phyloP scores from a whole-genome alignment of 2,329 filamentous ascomycete species.

The Botrytis cinerea region DNA sequence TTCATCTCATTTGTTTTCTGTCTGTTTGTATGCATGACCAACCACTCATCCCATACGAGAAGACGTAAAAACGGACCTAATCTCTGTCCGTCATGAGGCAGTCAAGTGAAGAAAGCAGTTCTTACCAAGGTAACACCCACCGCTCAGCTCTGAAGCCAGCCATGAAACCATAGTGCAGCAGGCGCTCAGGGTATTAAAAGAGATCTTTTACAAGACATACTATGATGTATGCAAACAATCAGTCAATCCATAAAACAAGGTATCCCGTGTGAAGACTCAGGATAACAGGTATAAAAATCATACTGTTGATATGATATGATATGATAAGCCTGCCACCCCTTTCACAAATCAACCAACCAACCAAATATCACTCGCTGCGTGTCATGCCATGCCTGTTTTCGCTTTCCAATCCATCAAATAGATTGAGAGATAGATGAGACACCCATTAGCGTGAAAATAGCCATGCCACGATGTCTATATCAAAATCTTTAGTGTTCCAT shows the following conservation, averaged over 20 bases:
- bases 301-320: conserved; percentile 1
- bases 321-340: neutral
- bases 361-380: conserved; percentile 15
- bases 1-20: conserved; percentile 10
- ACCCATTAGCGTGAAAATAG: neutral
- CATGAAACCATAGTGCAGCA: neutral
- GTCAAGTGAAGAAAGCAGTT: neutral
- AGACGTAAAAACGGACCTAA: neutral
- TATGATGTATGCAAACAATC: conserved; percentile 13
- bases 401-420: conserved; percentile 17
- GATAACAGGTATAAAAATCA: conserved; percentile 13
- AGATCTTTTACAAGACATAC: conserved; percentile 5
- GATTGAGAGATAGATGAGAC: conserved; percentile 12
- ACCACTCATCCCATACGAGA: neutral
- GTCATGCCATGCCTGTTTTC: neutral
- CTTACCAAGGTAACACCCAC: conserved; percentile 5
- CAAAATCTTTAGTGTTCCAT: conserved; percentile 3
- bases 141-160: neutral
- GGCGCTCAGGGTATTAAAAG: conserved; percentile 1
- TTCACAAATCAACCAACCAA: neutral
- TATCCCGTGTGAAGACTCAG: neutral
- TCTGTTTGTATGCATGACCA: neutral
- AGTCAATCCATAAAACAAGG: conserved; percentile 12
- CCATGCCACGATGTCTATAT: conserved; percentile 14
- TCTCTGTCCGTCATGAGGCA: neutral